Evolutionary conservation across 2,329 filamentous ascomycete genomes (phyloP), one percentile per base, ranked within the genome.

Genomic region (Diaporthe ampelina): DNA sequence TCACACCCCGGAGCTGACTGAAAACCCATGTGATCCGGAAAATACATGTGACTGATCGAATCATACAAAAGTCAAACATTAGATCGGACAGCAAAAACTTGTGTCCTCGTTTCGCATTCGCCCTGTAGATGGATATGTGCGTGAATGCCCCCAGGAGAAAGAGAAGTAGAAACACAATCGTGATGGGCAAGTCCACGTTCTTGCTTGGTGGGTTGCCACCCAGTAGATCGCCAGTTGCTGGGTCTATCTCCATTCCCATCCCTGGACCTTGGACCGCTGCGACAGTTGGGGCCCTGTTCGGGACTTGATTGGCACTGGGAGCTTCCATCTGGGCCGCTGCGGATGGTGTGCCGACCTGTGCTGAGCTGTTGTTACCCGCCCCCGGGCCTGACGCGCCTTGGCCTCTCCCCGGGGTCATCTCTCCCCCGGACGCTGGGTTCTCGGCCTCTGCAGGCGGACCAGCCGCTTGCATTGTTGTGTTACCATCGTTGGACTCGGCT

Each of bases 41-140:
- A 21, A 79, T 76, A 63, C 83, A 81, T 1, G 82, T 83, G 3
- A 79, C 70, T 32, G 80, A 78, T 1, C 84, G 78, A 1, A 83
- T 79, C 79, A 84, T 80, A 72, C 80, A 83, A 54, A 85, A 83
- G 35, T 82, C 82, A 71, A 84, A 83, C 24, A 84, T 74, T 13
- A 81, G 76, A 56, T 78, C 79, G 3, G 83, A 84, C 2, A 84
- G 76, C 37, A 83, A 65, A 70, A 85, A 85, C 75, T 84, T 85
- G 77, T 85, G 83, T 1, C 79, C 79, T 2, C 81, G 77, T 59
- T 80, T 81, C 1, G 75, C 70, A 74, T 85, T 85, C 1, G 75
- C 56, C 21, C 73, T 73, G 74, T 77, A 80, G 43, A 79, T 78
- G 68, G 59, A 77, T 11, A 81, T 76, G 61, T 81, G 79, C 1